Percentiles rank a stretch among this genome's conserved stretches.
phyloP scores from a whole-genome alignment of 2,329 filamentous ascomycete species.

The Cryphonectria nitschkei region DNA sequence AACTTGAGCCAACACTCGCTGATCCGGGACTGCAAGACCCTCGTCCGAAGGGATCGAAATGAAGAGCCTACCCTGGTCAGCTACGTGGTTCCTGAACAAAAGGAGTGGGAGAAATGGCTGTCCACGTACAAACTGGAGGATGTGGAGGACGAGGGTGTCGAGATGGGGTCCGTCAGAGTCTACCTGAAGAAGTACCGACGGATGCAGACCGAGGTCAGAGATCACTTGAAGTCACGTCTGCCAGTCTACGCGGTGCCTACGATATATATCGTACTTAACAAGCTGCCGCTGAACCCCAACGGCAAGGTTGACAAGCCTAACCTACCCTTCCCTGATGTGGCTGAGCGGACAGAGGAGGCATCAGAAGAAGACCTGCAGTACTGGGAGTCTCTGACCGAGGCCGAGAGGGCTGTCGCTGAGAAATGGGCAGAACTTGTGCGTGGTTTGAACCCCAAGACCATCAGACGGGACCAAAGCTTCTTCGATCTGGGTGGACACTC shows the following conservation, averaged over 20 bases:
- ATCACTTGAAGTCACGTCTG: constrained; percentile 71
- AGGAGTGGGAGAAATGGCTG: constrained; percentile 73
- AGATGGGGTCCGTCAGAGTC: constrained; percentile 48
- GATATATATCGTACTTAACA: constrained; percentile 72
- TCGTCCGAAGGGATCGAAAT: constrained; percentile 81
- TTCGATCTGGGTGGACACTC: constrained; percentile 83
- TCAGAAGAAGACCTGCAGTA: constrained; percentile 48
- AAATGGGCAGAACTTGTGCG: constrained; percentile 76
- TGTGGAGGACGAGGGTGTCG: constrained; percentile 54
- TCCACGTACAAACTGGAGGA: constrained; percentile 58
- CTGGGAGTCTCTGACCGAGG: constrained; percentile 50
- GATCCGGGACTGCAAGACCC: constrained; percentile 82
- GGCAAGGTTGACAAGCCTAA: constrained; percentile 72
- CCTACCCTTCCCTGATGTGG: constrained; percentile 79
- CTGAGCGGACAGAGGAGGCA: constrained; percentile 58
- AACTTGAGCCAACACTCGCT: constrained; percentile 75
- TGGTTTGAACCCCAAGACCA: constrained; percentile 67
- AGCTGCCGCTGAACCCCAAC: constrained; percentile 81
- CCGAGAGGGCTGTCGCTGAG: constrained; percentile 68
- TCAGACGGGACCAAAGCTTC: constrained; percentile 63
- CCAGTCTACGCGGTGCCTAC: constrained; percentile 77
- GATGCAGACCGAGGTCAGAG: constrained; percentile 57
- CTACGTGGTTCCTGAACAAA: constrained; percentile 84
- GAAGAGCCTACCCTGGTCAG: constrained; percentile 87
- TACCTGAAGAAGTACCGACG: constrained; percentile 50